Conservation (phyloP, 2,329 filamentous ascomycete species). For the Chalaropsis ovoidea region DNA sequence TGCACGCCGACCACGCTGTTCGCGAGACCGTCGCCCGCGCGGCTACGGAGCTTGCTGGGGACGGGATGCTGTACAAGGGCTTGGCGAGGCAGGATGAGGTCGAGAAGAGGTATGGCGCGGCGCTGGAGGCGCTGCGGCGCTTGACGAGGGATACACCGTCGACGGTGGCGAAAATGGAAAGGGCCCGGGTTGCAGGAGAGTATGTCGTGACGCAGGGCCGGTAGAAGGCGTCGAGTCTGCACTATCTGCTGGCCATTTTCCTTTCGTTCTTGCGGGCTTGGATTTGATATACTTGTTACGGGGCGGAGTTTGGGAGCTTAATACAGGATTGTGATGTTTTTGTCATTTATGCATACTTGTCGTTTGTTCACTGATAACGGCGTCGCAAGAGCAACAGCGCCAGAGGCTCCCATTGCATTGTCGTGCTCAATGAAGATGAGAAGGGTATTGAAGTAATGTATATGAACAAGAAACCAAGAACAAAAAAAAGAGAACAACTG, state of each 20-base stretch:
- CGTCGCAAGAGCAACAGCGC: too few relatives aligned
- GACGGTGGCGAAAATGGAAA: constrained; percentile 54
- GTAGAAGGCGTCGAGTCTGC: constrained; percentile 5
- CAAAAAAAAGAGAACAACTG: not conserved
- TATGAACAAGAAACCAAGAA: not conserved
- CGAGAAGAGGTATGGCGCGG: constrained; percentile 39
- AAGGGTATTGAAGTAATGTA: constrained; percentile 4
- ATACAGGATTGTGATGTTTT: not conserved
- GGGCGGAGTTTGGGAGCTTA: not conserved
- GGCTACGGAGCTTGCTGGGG: constrained; percentile 30
- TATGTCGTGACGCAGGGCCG: constrained; percentile 41
- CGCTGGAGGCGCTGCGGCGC: constrained; percentile 42
- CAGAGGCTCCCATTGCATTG: not conserved
- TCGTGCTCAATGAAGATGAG: not conserved
- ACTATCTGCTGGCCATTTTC: not conserved
- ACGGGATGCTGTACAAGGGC: constrained; percentile 31
- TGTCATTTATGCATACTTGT: not conserved
- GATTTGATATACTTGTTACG: not conserved
- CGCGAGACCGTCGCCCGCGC: constrained; percentile 27
- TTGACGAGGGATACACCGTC: constrained; percentile 52
- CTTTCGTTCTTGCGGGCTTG: not conserved
- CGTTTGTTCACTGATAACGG: not conserved
- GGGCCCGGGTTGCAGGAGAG: constrained; percentile 49
- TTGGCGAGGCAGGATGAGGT: constrained; percentile 39
- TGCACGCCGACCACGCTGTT: constrained; percentile 28